Evolutionary conservation across 306 rosid genomes (phyloP), one percentile per base, ranked within the genome.

Genomic region (Medicago ruthenica): DNA sequence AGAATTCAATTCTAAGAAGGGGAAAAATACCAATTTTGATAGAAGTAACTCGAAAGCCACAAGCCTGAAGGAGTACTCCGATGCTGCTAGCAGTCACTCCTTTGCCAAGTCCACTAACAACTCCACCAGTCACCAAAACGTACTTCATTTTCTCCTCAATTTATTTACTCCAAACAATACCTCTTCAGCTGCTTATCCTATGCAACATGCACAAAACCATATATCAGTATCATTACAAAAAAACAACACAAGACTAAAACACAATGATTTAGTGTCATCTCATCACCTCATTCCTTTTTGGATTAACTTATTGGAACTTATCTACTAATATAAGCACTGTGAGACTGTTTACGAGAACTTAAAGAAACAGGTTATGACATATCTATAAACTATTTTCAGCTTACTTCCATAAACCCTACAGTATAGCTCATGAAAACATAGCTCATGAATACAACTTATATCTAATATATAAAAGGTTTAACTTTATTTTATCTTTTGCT

Each of bases 71-170:
- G 53, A 91, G 85, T 24, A 89, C 86, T 6, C 97, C 92, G 55
- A 91, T 89, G 80, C 95, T 91, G 67, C 97, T 91, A 1, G 97
- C 97, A 3, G 97, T 87, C 79, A 91, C 97, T 50, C 97, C 97
- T 85, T 91, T 91, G 45, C 97, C 97, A 4, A 91, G 97, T 74
- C 95, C 97, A 74, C 97, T 91, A 45, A 91, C 95, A 78, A 91
- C 97, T 54, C 97, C 97, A 82, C 97, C 97, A 12, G 97, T 91
- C 83, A 91, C 97, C 88, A 91, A 83, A 50, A 91, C 87, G 69
- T 91, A 91, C 91, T 91, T 91, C 97, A 91, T 91, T 65, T 60
- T 79, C 31, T 48, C 77, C 17, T 27, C 59, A 24, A 13, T 48
- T 47, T 45, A 45, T 45, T 15, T 34, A 16, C 37, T 27, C 44